Conservation (phyloP, 805 yeast genomes). For the Brettanomyces anomalus region DNA sequence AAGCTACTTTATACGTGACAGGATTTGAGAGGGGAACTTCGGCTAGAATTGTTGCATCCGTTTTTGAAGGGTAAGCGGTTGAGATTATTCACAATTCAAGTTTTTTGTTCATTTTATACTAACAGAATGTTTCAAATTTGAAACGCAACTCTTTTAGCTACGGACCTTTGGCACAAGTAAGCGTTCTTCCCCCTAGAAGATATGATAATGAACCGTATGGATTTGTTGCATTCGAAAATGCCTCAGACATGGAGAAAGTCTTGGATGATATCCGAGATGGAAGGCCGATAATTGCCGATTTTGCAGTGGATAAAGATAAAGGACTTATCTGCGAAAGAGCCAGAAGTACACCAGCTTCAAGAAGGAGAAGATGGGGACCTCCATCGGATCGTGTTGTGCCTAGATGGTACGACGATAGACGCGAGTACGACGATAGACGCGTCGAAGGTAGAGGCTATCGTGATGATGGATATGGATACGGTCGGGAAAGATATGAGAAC, state of each 20-base stretch:
- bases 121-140: not conserved
- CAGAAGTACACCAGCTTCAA: conserved; percentile 39
- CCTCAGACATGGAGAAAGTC: conserved; percentile 47
- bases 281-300: conserved; percentile 15
- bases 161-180: conserved; percentile 51
- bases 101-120: not conserved
- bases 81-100: not conserved
- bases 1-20: conserved; percentile 19
- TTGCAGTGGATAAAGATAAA: conserved; percentile 30
- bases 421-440: conserved; percentile 12
- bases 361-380: conserved; percentile 6
- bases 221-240: conserved; percentile 48
- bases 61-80: conserved; percentile 49
- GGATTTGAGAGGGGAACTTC: conserved; percentile 43
- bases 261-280: conserved; percentile 35
- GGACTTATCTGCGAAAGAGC: conserved; percentile 48
- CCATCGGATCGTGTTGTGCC: conserved; percentile 8
- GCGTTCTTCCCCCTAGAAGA: conserved; percentile 54
- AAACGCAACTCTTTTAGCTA: conserved; percentile 25
- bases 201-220: conserved; percentile 54
- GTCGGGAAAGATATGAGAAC: conserved; percentile 8
- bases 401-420: conserved; percentile 6
- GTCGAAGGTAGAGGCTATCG: conserved; percentile 6
- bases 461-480: conserved; percentile 7
- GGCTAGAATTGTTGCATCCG: conserved; percentile 51